phyloP scores from a whole-genome alignment of 306 rosid genomes.

The Argentina anserina region DNA sequence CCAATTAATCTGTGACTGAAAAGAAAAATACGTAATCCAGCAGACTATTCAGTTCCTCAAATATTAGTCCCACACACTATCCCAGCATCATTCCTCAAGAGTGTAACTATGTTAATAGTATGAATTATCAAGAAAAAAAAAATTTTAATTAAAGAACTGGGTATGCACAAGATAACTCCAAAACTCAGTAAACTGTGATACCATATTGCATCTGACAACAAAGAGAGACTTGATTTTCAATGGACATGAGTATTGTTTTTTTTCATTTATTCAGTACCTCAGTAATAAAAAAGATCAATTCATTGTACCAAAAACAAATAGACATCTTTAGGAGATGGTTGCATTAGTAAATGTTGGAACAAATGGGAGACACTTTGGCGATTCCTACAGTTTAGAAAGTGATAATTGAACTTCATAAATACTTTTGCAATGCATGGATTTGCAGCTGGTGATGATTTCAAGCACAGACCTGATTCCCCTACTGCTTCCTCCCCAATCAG shows the following conservation, averaged over 20 bases:
- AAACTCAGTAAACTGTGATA: neutral
- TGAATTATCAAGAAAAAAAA: neutral
- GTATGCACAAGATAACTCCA: neutral
- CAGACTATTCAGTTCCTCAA: neutral
- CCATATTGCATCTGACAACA: neutral
- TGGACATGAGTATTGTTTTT: neutral
- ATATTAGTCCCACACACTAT: neutral
- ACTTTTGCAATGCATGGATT: neutral
- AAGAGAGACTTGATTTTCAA: neutral
- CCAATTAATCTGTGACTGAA: neutral
- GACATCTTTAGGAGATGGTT: too few species aligned
- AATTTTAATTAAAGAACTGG: neutral
- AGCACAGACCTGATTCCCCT: slow-evolving; percentile 67
- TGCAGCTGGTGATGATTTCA: neutral
- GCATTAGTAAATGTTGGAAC: neutral
- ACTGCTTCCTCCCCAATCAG: slow-evolving; percentile 93
- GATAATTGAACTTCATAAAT: neutral
- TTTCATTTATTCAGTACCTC: neutral
- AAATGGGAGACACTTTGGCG: neutral
- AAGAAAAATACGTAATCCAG: neutral
- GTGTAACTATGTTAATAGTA: neutral
- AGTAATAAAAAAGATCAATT: neutral
- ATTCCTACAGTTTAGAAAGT: neutral
- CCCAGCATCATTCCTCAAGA: neutral
- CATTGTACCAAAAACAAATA: too few species aligned